Evolutionary conservation across 2,329 filamentous ascomycete species (phyloP), one percentile per base, ranked within the genome.

Genomic region (Phymatotrichopsis omnivora): DNA sequence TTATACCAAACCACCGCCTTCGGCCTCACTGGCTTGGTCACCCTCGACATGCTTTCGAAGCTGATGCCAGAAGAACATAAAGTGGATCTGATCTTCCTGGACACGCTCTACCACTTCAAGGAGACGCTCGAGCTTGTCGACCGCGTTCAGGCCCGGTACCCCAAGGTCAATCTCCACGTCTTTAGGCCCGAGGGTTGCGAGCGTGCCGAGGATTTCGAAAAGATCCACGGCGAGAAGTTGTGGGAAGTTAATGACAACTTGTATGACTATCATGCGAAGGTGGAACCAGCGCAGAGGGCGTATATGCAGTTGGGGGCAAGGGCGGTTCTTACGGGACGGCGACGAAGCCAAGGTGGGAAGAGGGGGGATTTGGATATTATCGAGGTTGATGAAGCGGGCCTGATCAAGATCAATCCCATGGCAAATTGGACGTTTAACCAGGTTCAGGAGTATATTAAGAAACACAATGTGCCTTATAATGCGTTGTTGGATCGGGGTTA

Each of bases 241-340:
- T 98, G 87, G 79, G 82, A 94, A 63, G 75, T 71, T 24, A 81
- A 91, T 55, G 75, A 86, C 38, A 84, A 95, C 60, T 75, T 89
- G 60, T 98, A 98, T 67, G 91, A 98, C 72, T 96, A 85, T 73
- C 73, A 91, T 53, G 91, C 87, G 68, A 98, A 98, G 71, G 91
- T 98, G 37, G 91, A 98, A 71, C 91, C 91, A 12, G 85, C 87
- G 44, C 80, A 94, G 67, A 79, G 91, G 51, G 85, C 91, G 5
- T 96, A 95, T 66, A 71, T 79, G 14, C 82, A 93, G 54, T 75
- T 96, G 48, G 76, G 82, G 59, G 87, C 96, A 45, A 81, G 82
- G 46, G 91, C 91, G 42, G 84, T 96, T 41, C 72, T 98, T 55
- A 98, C 91, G 34, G 91, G 91, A 42, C 85, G 91, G 48, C 78